Evolutionary conservation across 148 eudicot genomes (phyloP).

Genomic region (Persicaria tinctoria): DNA sequence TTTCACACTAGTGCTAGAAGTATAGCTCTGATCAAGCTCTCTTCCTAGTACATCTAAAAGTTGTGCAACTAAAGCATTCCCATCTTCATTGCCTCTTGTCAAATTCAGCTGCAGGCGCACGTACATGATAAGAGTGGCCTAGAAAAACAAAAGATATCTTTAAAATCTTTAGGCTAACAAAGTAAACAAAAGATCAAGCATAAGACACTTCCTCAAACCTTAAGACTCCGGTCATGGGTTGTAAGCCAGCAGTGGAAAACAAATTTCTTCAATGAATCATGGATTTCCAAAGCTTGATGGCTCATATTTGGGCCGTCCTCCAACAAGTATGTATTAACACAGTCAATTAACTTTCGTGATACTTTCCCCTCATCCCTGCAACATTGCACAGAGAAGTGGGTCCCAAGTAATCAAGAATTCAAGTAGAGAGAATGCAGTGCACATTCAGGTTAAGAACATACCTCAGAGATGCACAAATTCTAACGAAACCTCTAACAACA

Average conservation of each 20-base stretch:
- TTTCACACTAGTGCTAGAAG: constrained; percentile 27
- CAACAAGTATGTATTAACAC: constrained; percentile 66
- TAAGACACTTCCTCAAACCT: constrained; percentile 30
- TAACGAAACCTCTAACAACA: constrained; percentile 50
- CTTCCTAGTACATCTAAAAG: constrained; percentile 63
- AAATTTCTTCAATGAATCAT: constrained; percentile 65
- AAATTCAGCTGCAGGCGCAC: constrained; percentile 70
- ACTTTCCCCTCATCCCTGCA: constrained; percentile 80
- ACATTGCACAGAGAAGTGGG: background rate
- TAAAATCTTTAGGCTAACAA: background rate
- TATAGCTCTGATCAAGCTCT: constrained; percentile 75
- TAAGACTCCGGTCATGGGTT: constrained; percentile 59
- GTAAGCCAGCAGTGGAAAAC: constrained; percentile 66
- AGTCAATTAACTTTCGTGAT: constrained; percentile 74
- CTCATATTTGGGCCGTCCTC: constrained; percentile 95
- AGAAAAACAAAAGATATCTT: constrained; percentile 8
- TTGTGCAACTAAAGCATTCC: constrained; percentile 62
- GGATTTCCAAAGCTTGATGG: constrained; percentile 57
- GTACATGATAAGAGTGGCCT: constrained; percentile 78
- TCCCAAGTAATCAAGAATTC: constrained; percentile 7
- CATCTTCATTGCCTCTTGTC: constrained; percentile 58
- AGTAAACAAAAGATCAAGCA: background rate
- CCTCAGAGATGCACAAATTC: constrained; percentile 60
- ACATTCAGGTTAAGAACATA: constrained; percentile 12
- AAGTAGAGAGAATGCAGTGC: background rate